Conservation (phyloP, 352 stramenopile genomes). For the Globisporangium rhizosaccharum region DNA sequence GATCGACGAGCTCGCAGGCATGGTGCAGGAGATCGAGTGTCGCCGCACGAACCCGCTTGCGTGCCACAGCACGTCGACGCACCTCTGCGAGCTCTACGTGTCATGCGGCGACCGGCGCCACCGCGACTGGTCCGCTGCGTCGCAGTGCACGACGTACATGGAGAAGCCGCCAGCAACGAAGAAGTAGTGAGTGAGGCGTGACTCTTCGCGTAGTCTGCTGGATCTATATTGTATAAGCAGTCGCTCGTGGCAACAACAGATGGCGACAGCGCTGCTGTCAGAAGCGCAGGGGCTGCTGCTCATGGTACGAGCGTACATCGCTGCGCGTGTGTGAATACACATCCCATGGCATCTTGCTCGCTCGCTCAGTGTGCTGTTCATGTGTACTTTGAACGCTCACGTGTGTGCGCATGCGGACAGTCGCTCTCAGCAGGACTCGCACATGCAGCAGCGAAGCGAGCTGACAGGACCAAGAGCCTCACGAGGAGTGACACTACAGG, state of each 20-base stretch:
- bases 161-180: constrained; percentile 8
- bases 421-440: neutral
- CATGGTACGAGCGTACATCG: constrained; percentile 3
- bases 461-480: neutral
- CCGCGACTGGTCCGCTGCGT: constrained; percentile 73
- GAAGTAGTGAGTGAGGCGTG: neutral
- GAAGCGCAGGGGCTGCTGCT: constrained; percentile 12
- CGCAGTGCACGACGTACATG: constrained; percentile 71
- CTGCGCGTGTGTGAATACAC: neutral
- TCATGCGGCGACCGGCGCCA: constrained; percentile 74
- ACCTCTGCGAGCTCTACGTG: constrained; percentile 81
- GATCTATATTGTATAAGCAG: neutral
- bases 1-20: constrained; percentile 73
- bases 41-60: constrained; percentile 67
- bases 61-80: constrained; percentile 80
- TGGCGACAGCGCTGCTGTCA: constrained; percentile 1
- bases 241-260: neutral
- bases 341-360: neutral
- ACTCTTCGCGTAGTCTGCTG: neutral
- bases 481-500: too few relatives aligned
- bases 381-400: neutral
- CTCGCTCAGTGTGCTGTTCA: neutral
- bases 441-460: neutral
- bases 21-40: constrained; percentile 88
- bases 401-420: neutral